phyloP scores from a whole-genome alignment of 2,329 filamentous ascomycete species.

The Trichoderma lentiforme region DNA sequence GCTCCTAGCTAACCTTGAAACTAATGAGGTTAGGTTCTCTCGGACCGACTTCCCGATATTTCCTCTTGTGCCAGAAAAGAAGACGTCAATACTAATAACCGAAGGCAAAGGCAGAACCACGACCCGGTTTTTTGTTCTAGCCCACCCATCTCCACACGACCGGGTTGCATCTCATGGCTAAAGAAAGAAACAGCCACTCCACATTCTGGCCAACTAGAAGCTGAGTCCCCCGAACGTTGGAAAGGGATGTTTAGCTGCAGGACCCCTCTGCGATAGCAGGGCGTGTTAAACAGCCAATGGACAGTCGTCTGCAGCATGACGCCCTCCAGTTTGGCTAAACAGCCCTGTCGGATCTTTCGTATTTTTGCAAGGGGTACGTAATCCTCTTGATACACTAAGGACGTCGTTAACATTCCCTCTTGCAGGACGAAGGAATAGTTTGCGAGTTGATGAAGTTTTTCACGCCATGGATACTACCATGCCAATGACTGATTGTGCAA shows the following conservation, averaged over 20 bases:
- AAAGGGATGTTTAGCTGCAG: background rate
- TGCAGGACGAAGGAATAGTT: background rate
- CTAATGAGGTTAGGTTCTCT: background rate
- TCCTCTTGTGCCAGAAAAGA: background rate
- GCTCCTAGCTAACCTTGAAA: background rate
- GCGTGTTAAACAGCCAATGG: background rate
- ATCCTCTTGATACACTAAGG: background rate
- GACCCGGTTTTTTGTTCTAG: background rate
- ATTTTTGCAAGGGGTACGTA: background rate
- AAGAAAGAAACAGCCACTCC: background rate
- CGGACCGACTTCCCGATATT: conserved; percentile 1
- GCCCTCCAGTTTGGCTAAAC: background rate
- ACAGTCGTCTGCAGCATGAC: background rate
- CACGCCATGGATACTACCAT: background rate
- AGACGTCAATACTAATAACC: background rate
- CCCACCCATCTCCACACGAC: background rate
- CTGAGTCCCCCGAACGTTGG: background rate
- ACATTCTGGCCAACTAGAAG: background rate
- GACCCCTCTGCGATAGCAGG: background rate
- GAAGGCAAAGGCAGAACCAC: background rate
- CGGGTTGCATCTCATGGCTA: background rate
- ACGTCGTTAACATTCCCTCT: background rate
- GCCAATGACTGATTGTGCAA: background rate
- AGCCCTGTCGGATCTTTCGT: background rate
- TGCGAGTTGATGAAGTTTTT: background rate